Evolutionary conservation across 495 filamentous ascomycete species (phyloP).

Genomic region (Neurospora tetrasperma): DNA sequence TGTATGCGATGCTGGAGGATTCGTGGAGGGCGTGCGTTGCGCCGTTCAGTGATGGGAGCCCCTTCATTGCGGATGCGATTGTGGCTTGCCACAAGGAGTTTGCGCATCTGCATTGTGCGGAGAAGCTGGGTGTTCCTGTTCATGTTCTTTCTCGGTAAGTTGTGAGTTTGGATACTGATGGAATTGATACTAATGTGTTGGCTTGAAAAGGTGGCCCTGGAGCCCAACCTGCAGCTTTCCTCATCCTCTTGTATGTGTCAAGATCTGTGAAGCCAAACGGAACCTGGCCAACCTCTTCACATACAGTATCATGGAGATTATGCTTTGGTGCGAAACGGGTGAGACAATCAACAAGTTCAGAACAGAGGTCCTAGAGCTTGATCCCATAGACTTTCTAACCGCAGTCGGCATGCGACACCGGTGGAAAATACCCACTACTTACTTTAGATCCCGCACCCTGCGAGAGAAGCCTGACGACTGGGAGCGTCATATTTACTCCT

Average conservation of each 20-base stretch:
- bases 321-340: constrained; percentile 44
- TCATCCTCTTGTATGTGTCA: constrained; percentile 52
- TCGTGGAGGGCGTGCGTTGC: constrained; percentile 57
- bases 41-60: constrained; percentile 31
- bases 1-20: constrained; percentile 52
- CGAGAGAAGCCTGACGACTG: constrained; percentile 49
- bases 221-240: constrained; percentile 31
- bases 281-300: constrained; percentile 51
- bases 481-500: constrained; percentile 44
- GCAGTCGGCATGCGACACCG: constrained; percentile 46
- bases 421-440: constrained; percentile 45
- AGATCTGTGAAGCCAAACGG: constrained; percentile 39
- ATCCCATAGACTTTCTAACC: constrained; percentile 46
- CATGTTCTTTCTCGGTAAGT: constrained; percentile 45
- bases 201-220: not conserved
- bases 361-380: constrained; percentile 42
- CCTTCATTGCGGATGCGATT: constrained; percentile 57
- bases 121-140: constrained; percentile 44
- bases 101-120: constrained; percentile 53
- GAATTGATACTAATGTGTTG: not conserved
- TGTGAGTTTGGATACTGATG: not conserved
- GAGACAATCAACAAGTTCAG: constrained; percentile 48
- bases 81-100: constrained; percentile 61
- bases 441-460: constrained; percentile 47
- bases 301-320: constrained; percentile 52